These are phyloP conservation scores for Saccharomycopsis javanensis DNA, from an alignment of 805 yeast genomes.

Conservation along the genomic window DNA sequence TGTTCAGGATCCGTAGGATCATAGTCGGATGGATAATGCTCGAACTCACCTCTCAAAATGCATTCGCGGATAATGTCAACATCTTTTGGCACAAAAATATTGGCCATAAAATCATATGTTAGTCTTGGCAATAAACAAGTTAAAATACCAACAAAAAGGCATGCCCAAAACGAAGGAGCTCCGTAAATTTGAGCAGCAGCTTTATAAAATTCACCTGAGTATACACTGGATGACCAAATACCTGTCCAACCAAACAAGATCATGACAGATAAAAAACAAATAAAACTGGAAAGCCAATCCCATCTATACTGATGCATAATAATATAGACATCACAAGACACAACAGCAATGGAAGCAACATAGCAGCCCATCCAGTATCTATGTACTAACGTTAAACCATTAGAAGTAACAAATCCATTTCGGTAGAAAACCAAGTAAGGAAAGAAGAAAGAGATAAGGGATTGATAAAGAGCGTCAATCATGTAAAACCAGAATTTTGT, in stretches of 20 bases:
- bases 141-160: conserved; percentile 50
- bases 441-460: conserved; percentile 61
- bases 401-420: conserved; percentile 36
- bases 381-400: conserved; percentile 57
- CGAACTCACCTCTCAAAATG: conserved; percentile 55
- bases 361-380: conserved; percentile 63
- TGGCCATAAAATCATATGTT: conserved; percentile 44
- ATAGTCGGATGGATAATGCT: conserved; percentile 52
- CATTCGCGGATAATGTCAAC: conserved; percentile 68
- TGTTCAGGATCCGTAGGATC: conserved; percentile 78
- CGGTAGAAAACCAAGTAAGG: conserved; percentile 48
- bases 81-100: conserved; percentile 51
- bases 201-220: conserved; percentile 53
- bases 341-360: conserved; percentile 57
- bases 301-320: conserved; percentile 63
- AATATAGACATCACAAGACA: conserved; percentile 58
- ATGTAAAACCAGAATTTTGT: conserved; percentile 62
- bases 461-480: conserved; percentile 71
- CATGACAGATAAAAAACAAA: conserved; percentile 48
- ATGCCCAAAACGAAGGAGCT: conserved; percentile 57
- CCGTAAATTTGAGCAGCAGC: conserved; percentile 60
- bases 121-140: conserved; percentile 62
- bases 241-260: conserved; percentile 71
- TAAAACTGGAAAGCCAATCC: conserved; percentile 64
- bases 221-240: conserved; percentile 52